phyloP scores from a whole-genome alignment of 257 asterid species.

The Primulina eburnea region DNA sequence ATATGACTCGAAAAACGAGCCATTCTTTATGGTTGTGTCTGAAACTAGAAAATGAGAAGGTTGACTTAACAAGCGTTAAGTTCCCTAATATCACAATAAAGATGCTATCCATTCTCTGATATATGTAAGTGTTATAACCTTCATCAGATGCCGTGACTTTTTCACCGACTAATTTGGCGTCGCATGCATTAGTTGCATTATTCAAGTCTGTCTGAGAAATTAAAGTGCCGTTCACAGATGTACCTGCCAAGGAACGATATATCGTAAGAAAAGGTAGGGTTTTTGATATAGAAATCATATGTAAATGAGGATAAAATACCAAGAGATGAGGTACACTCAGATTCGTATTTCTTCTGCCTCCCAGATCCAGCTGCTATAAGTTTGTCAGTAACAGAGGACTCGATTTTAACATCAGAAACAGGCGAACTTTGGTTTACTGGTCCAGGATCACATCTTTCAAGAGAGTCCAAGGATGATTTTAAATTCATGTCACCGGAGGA shows the following conservation, averaged over 20 bases:
- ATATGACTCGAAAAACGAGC: slow-evolving; percentile 20
- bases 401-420: slow-evolving; percentile 21
- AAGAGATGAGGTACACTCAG: slow-evolving; percentile 28
- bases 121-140: slow-evolving; percentile 25
- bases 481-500: slow-evolving; percentile 23
- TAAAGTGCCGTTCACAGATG: slow-evolving; percentile 14
- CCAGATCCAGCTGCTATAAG: slow-evolving; percentile 26
- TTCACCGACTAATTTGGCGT: slow-evolving; percentile 19
- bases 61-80: not conserved
- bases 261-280: not conserved
- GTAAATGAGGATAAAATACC: slow-evolving; percentile 25
- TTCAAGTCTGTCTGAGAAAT: slow-evolving; percentile 15
- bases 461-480: slow-evolving; percentile 20
- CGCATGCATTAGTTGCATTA: slow-evolving; percentile 16
- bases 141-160: slow-evolving; percentile 28
- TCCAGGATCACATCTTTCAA: slow-evolving; percentile 27
- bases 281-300: not conserved
- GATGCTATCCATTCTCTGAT: not conserved
- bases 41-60: slow-evolving; percentile 16
- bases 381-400: slow-evolving; percentile 22
- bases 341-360: slow-evolving; percentile 30
- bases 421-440: slow-evolving; percentile 14
- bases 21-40: slow-evolving; percentile 25
- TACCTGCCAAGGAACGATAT: slow-evolving; percentile 21
- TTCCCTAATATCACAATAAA: not conserved